These are phyloP conservation scores for Sorghum bicolor DNA, from an alignment of 176 grass and related monocot genomes.

Conservation along the genomic window DNA sequence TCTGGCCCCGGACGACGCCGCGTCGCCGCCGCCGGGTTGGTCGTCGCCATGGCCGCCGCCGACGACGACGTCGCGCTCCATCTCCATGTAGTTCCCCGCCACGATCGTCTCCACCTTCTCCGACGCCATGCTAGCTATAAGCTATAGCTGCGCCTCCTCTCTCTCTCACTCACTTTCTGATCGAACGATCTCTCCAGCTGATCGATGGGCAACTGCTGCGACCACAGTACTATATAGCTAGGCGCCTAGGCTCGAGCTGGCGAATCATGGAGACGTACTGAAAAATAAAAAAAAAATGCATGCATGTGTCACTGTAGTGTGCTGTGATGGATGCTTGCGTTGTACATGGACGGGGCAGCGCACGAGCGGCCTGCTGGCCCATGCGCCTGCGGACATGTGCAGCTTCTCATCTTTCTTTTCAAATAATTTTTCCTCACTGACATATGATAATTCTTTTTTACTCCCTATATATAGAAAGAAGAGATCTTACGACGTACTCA, in stretches of 20 bases:
- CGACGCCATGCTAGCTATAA: slow-evolving; percentile 60
- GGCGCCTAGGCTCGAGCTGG: slow-evolving; percentile 2
- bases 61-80: slow-evolving; percentile 52
- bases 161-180: no score
- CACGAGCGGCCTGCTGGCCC: slow-evolving; percentile 74
- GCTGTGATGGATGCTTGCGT: slow-evolving; percentile 37
- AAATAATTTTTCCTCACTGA: background rate
- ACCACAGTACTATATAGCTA: slow-evolving; percentile 4
- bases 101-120: slow-evolving; percentile 99
- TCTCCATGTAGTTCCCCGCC: slow-evolving; percentile 92
- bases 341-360: slow-evolving; percentile 51
- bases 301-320: background rate
- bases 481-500: no score
- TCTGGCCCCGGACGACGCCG: background rate
- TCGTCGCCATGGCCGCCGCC: background rate
- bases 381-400: slow-evolving; percentile 16
- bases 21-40: background rate
- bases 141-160: background rate
- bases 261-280: background rate
- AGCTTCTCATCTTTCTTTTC: slow-evolving; percentile 12
- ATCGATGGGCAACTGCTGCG: background rate
- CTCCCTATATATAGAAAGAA: no score
- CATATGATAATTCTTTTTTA: no score
- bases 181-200: background rate
- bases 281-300: background rate